Evolutionary conservation across 2,329 filamentous ascomycete genomes (phyloP).

Genomic region (Pseudopyrenochaeta lycopersici): DNA sequence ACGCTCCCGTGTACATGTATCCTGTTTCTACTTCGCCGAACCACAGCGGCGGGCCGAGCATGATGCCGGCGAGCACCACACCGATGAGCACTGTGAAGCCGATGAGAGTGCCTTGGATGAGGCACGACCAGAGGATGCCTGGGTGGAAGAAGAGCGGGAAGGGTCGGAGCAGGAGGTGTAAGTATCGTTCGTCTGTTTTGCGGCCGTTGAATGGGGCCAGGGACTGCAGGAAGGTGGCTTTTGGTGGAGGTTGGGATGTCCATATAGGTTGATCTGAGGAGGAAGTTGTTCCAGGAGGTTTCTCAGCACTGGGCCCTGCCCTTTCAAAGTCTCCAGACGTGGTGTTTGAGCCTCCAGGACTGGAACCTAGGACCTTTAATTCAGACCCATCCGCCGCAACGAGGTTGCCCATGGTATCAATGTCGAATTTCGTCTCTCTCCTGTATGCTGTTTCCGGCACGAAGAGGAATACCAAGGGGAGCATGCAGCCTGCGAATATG

Average conservation of each 20-base stretch:
- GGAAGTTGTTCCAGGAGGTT: not conserved
- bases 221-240: conserved; percentile 66
- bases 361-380: not conserved
- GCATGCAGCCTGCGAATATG: conserved; percentile 77
- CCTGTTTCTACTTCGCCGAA: conserved; percentile 85
- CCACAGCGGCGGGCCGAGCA: conserved; percentile 81
- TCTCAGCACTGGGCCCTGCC: conserved; percentile 5
- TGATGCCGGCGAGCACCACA: conserved; percentile 83
- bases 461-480: conserved; percentile 78
- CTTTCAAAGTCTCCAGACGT: conserved; percentile 8
- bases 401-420: conserved; percentile 64
- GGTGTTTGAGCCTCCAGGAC: not conserved
- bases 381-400: conserved; percentile 15
- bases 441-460: conserved; percentile 86
- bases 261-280: not conserved
- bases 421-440: conserved; percentile 73
- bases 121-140: conserved; percentile 55
- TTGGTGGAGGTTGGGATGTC: conserved; percentile 50
- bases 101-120: conserved; percentile 89
- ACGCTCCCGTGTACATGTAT: conserved; percentile 81
- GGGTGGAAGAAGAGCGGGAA: conserved; percentile 48
- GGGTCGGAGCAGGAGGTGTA: conserved; percentile 67
- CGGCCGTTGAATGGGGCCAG: conserved; percentile 80
- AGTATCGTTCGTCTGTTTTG: conserved; percentile 79
- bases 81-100: conserved; percentile 94